These are phyloP conservation scores for Debaryomyces fabryi DNA, from an alignment of 1,139 yeast genomes.

Conservation along the genomic window DNA sequence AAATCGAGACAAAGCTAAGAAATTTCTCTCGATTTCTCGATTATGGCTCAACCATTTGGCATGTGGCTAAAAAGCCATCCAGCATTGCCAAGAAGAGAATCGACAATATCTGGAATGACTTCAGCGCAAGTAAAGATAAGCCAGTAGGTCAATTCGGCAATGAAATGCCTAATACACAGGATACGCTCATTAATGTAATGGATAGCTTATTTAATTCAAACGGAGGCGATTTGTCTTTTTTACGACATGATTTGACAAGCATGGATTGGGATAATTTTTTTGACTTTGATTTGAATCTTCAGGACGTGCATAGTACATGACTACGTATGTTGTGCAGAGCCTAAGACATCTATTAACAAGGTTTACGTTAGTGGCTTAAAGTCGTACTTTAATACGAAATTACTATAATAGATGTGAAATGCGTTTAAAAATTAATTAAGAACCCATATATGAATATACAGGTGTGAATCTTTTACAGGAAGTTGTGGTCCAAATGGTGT, in stretches of 20 bases:
- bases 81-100: constrained; percentile 11
- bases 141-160: neutral
- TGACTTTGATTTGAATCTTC: neutral
- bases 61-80: constrained; percentile 13
- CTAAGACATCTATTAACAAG: neutral
- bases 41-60: constrained; percentile 13
- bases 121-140: neutral
- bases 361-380: neutral
- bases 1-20: constrained; percentile 6
- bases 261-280: constrained; percentile 6
- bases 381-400: neutral
- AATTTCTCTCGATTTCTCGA: constrained; percentile 13
- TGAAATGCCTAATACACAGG: neutral
- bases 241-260: constrained; percentile 1
- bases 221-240: neutral
- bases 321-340: neutral
- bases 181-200: constrained; percentile 1
- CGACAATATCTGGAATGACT: constrained; percentile 8
- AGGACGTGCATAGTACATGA: neutral
- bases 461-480: neutral
- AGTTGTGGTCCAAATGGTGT: neutral
- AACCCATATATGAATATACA: neutral
- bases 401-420: neutral
- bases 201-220: constrained; percentile 1
- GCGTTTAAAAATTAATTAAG: neutral